Base-by-base conservation (phyloP, 805 yeast genomes). In the Spathaspora hagerdaliae region DNA sequence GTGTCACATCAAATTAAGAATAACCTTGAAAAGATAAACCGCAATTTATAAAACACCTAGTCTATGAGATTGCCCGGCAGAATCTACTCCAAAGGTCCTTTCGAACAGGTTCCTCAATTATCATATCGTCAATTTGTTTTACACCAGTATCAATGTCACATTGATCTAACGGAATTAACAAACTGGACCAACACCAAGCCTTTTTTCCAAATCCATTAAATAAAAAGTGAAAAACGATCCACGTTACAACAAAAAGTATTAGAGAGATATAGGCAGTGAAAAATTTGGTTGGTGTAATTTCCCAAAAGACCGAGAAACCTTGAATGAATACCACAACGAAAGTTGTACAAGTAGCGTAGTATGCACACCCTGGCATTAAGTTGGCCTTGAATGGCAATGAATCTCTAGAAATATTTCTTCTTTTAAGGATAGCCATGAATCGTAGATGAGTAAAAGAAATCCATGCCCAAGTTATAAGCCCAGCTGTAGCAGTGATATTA, bases 401-500 rank as follows among this genome's bases (percentile, higher is more conserved):
- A 54, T 83, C 82, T 57, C 96, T 70, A 26, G 83, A 70, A 45
- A 85, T 82, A 42, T 82, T 82, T 61, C 89, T 78, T 15, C 69
- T 60, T 54, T 75, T 77, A 55, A 87, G 66, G 32, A 84, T 82
- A 36, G 70, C 63, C 83, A 85, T 85, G 65, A 85, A 85, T 60
- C 90, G 73, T 46, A 85, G 65, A 63, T 84, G 90, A 3, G 85
- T 71, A 39, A 77, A 63, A 27, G 82, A 73, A 49, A 85, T 83
- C 60, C 80, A 77, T 41, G 81, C 75, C 91, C 91, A 83, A 12
- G 87, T 74, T 52, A 84, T 81, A 52, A 85, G 73, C 47, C 91
- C 91, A 10, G 90, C 83, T 41, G 84, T 84, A 27, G 87, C 86
- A 12, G 87, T 77, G 54, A 85, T 83, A 61, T 83, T 84, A 52